Evolutionary conservation across 2,329 filamentous ascomycete species (phyloP).

Genomic region (Aurifilum marmelostoma): DNA sequence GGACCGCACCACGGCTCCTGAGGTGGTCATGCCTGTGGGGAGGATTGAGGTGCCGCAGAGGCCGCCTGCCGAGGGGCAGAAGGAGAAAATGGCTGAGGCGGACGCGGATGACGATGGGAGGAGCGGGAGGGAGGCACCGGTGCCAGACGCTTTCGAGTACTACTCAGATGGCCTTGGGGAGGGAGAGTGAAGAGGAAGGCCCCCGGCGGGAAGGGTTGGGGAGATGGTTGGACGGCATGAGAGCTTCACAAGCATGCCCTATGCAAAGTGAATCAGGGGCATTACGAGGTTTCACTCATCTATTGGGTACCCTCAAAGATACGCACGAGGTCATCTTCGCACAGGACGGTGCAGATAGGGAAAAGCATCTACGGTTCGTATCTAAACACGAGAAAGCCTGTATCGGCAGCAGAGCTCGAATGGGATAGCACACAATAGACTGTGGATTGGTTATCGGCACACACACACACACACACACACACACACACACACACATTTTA

Average conservation of each 20-base stretch:
- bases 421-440: not conserved
- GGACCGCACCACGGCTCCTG: conserved; percentile 33
- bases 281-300: not conserved
- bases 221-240: conserved; percentile 1
- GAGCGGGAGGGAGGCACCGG: conserved; percentile 28
- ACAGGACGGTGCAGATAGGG: not conserved
- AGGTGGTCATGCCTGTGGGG: conserved; percentile 25
- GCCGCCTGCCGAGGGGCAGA: not conserved
- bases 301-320: not conserved
- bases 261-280: not conserved
- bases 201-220: too few relatives aligned
- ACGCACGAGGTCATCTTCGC: not conserved
- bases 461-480: not conserved
- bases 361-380: not conserved
- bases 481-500: too few relatives aligned
- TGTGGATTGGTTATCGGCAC: not conserved
- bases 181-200: conserved; percentile 11
- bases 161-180: conserved; percentile 34
- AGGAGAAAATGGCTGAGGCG: conserved; percentile 24
- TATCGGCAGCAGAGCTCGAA: not conserved
- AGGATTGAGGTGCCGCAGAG: conserved; percentile 14
- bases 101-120: conserved; percentile 35
- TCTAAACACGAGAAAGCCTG: not conserved
- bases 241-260: not conserved
- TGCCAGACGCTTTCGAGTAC: conserved; percentile 40